Conservation (phyloP, 106 monocot genomes). For the Dioscorea zingiberensis region DNA sequence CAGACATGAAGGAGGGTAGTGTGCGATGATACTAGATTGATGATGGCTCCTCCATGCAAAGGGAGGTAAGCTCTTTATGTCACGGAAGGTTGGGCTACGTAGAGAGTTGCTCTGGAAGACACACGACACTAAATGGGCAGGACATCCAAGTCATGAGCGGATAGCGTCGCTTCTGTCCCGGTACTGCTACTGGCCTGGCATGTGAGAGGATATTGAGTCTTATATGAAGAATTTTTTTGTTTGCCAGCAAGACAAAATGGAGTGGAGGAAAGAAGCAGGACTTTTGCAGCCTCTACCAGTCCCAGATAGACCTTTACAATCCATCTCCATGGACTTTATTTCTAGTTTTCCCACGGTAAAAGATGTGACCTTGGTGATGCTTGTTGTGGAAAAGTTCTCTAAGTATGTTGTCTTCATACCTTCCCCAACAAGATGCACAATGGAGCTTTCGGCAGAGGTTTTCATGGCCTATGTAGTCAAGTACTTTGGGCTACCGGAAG, state of each 20-base stretch:
- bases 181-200: not conserved
- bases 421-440: not conserved
- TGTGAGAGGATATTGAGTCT: not conserved
- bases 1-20: not conserved
- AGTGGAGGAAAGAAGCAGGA: not conserved
- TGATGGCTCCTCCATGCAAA: not conserved
- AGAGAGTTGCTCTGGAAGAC: not conserved
- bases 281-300: too few relatives aligned
- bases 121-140: not conserved
- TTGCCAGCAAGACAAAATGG: not conserved
- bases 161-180: not conserved
- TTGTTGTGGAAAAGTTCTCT: not conserved
- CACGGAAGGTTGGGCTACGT: too few relatives aligned
- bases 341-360: not conserved
- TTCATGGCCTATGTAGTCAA: not conserved
- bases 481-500: too few relatives aligned
- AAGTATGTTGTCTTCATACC: conserved; percentile 5
- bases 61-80: not conserved
- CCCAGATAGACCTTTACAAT: too few relatives aligned
- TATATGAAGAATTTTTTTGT: not conserved
- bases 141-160: not conserved
- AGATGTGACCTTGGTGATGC: not conserved
- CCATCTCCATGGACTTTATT: not conserved
- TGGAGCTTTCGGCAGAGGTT: not conserved
- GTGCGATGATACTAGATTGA: not conserved